These are phyloP conservation scores for Artomyces pyxidatus DNA, from an alignment of 768 basidiomycete species.

Conservation along the genomic window DNA sequence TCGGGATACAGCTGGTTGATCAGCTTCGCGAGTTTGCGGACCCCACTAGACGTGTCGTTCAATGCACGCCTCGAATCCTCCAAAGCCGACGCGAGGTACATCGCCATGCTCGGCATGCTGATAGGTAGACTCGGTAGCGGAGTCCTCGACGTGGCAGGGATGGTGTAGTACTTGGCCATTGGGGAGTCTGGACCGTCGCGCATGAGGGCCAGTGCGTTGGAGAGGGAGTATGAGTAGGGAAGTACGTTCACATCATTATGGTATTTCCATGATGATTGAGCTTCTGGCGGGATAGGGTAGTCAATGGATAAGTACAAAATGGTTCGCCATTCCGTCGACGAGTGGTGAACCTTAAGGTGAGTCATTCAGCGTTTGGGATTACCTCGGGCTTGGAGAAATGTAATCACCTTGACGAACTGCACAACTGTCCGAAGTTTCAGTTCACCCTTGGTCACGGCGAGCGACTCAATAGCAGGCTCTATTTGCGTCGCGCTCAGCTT, in stretches of 20 bases:
- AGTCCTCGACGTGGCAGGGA: conserved; percentile 49
- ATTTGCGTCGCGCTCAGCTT: conserved; percentile 60
- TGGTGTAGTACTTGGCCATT: conserved; percentile 62
- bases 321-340: conserved; percentile 59
- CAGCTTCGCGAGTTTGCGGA: conserved; percentile 63
- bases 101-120: conserved; percentile 64
- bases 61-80: conserved; percentile 57
- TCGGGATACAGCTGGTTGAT: conserved; percentile 60
- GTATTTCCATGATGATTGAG: conserved; percentile 39
- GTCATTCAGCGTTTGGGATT: no score
- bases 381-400: no score
- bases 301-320: conserved; percentile 76
- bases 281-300: conserved; percentile 43
- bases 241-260: conserved; percentile 55
- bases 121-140: conserved; percentile 71
- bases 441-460: conserved; percentile 46
- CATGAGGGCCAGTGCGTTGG: conserved; percentile 50
- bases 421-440: conserved; percentile 64
- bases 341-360: conserved; percentile 50
- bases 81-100: conserved; percentile 65
- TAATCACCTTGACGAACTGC: conserved; percentile 67
- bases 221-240: conserved; percentile 66
- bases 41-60: conserved; percentile 50
- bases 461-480: conserved; percentile 62
- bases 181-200: conserved; percentile 55